Evolutionary conservation across 1,284 basidiomycete genomes (phyloP), one percentile per base, ranked within the genome.

Genomic region (Sporisorium sorghi): DNA sequence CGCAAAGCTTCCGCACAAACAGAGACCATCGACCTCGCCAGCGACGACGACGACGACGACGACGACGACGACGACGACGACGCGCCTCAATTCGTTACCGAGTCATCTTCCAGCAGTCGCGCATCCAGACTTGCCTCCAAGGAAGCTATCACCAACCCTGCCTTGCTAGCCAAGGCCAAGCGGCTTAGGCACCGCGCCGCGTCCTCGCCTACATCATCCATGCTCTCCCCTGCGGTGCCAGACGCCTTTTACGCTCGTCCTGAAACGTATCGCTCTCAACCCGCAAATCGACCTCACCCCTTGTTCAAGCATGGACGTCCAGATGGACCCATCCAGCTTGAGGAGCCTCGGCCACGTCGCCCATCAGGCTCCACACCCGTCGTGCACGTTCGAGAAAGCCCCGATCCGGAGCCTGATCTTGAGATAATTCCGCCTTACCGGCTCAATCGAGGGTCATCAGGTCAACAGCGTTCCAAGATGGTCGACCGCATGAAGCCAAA

Each of bases 81-180:
- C n/a, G n/a, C n/a, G n/a, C 53, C 5, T 6, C 35, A 42, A 7
- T 5, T 12, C 42, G 50, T 8, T 32, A 9, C 46, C 17, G 15
- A 37, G 17, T 4, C 17, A 37, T 37, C 35, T 17, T 37, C 35
- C 35, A 37, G 35, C 35, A 37, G 32, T 32, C 40, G 23, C 30
- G 46, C 28, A 9, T 17, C 23, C 10, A 40, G 26, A 11, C 32
- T 15, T 15, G 2, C 19, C 14, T 32, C n/a, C 14, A 26, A 37
- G 6, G 23, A 12, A 4, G 3, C 43, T 19, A 14, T 4, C 30
- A 23, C 11, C 19, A 58, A 28, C 30, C 23, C 21, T 19, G 69
- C 69, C 7, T 58, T 72, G 21, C 35, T 53, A n/a, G 54, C 42
- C 32, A 72, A 72, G 39, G 61, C 50, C 8, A 5, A 33, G 12